Percentiles rank a stretch among this genome's conserved stretches.
phyloP scores from a whole-genome alignment of 306 rosid genomes.

The Cucurbita ficifolia region DNA sequence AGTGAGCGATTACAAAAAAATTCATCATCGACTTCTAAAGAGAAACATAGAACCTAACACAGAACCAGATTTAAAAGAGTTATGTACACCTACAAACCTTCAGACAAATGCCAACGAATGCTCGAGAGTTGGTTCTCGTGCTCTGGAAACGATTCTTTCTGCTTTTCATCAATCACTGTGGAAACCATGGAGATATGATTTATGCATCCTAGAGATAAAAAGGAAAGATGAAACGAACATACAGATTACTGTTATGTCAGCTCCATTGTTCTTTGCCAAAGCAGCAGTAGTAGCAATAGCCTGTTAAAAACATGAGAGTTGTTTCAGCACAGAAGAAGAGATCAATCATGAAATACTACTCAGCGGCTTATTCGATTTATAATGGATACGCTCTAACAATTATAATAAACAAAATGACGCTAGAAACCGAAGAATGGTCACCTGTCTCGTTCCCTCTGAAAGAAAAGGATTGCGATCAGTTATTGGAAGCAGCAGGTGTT shows the following conservation, averaged over 20 bases:
- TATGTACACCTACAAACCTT: constrained; percentile 44
- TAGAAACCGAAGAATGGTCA: constrained; percentile 9
- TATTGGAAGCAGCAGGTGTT: constrained; percentile 75
- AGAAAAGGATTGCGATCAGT: constrained; percentile 78
- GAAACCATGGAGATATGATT: constrained; percentile 14
- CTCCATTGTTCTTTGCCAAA: constrained; percentile 77
- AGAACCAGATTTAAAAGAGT: too few species aligned
- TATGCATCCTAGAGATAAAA: constrained; percentile 8
- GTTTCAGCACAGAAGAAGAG: not conserved
- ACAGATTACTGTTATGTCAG: constrained; percentile 90
- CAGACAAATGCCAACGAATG: constrained; percentile 80
- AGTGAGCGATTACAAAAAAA: too few species aligned
- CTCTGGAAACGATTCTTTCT: constrained; percentile 69
- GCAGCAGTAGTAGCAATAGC: constrained; percentile 69
- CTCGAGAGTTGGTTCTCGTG: constrained; percentile 76
- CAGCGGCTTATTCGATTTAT: not conserved
- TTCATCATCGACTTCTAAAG: too few species aligned
- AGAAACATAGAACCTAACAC: too few species aligned
- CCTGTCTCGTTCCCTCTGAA: constrained; percentile 77
- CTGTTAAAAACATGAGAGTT: constrained; percentile 16
- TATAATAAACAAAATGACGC: not conserved
- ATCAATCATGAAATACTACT: not conserved
- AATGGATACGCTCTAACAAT: not conserved
- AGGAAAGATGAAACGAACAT: constrained; percentile 10
- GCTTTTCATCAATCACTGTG: constrained; percentile 75